Evolutionary conservation across 805 yeast genomes (phyloP), one percentile per base, ranked within the genome.

Genomic region (Candida nitratophila): DNA sequence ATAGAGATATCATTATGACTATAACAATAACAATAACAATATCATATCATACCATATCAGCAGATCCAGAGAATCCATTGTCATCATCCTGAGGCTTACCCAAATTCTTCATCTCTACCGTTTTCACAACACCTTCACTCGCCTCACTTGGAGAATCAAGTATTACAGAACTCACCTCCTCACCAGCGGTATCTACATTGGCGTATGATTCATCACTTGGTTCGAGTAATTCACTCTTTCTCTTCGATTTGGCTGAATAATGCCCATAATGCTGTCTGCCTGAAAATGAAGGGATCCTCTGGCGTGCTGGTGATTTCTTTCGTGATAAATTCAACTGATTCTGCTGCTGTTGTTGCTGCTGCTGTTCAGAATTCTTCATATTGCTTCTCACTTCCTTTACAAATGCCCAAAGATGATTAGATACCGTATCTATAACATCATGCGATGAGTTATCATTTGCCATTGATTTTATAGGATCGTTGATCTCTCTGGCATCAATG

Each of bases 321-420:
- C 54, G 48, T 7, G 51, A 41, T 15, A 48, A 39, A 7, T 19
- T 19, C 20, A 9, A 9, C 6, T 19, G 36, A 33, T 16, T 16
- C 11, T 17, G 15, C 29, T 19, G 22, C 52, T 57, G 8, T 55
- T 57, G 29, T 49, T 45, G 39, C 12, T 22, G 31, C n/a, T 37
- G 39, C 9, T 35, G 26, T 22, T 29, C 32, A 4, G 32, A 17
- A 19, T 36, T 26, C n/a, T 16, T 36, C 32, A 63, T 47, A 46
- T 61, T 61, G 5, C 57, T 48, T 48, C 70, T 74, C 22, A 75
- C 71, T 44, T 74, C 79, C 50, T 65, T 71, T 9, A 75, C 75
- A 54, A 75, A 73, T 2, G 69, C 66, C 80, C 80, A 75, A 4
- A 75, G 42, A 12, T 74, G 70, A 37, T 55, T 58, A 0, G 74